phyloP scores from a whole-genome alignment of 352 stramenopile genomes.

The Globisporangium irregulare region DNA sequence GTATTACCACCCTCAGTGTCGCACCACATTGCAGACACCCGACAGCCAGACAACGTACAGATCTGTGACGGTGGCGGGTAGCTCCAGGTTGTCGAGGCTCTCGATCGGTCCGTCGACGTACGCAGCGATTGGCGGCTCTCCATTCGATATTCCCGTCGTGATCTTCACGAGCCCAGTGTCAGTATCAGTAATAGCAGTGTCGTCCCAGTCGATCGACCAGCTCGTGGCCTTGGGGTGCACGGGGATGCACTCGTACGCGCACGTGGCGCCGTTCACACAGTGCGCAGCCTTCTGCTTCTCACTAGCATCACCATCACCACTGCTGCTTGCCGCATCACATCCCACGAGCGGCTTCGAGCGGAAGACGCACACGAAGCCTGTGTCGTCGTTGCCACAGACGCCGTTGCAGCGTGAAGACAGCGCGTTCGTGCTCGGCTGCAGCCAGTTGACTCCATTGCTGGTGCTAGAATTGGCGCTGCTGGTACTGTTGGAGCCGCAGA shows the following conservation, averaged over 20 bases:
- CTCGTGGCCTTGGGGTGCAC: not conserved
- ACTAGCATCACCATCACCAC: not conserved
- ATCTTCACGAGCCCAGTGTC: not conserved
- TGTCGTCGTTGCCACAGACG: not conserved
- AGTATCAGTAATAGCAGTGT: not conserved
- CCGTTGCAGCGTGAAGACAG: conserved; percentile 10
- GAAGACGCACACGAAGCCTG: conserved; percentile 12
- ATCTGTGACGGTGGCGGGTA: conserved; percentile 4
- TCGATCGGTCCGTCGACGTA: conserved; percentile 7
- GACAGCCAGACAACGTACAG: conserved; percentile 8
- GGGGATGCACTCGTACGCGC: conserved; percentile 10
- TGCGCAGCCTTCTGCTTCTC: not conserved
- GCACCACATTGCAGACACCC: not conserved
- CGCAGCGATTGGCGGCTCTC: not conserved
- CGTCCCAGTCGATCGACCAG: conserved; percentile 9
- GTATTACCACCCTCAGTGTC: not conserved
- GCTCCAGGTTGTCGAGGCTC: conserved; percentile 8
- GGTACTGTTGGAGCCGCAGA: not conserved
- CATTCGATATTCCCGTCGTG: not conserved
- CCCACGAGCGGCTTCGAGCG: conserved; percentile 1
- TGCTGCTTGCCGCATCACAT: not conserved
- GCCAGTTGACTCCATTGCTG: not conserved
- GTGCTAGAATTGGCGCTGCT: not conserved
- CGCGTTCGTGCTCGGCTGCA: conserved; percentile 3
- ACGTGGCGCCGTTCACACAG: conserved; percentile 13